phyloP scores from a whole-genome alignment of 768 basidiomycete genomes.

The Suillus sp. region DNA sequence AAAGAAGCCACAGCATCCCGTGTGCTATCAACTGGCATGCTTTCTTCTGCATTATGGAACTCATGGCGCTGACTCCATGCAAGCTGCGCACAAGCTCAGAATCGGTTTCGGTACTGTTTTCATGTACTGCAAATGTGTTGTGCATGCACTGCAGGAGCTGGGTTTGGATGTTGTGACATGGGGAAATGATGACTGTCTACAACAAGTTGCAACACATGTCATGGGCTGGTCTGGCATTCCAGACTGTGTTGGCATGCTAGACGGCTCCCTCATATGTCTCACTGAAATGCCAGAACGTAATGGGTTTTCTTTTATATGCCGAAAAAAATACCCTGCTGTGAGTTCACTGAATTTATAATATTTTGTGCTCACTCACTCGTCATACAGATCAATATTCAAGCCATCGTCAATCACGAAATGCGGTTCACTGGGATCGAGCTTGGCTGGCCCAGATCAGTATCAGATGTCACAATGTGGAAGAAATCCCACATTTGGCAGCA shows the following conservation, averaged over 20 bases:
- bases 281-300: conserved; percentile 18
- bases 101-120: conserved; percentile 27
- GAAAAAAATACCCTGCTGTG: too few relatives aligned
- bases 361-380: too few relatives aligned
- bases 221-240: conserved; percentile 18
- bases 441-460: too few relatives aligned
- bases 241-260: conserved; percentile 26
- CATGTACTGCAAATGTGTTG: conserved; percentile 22
- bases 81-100: conserved; percentile 21
- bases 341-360: too few relatives aligned
- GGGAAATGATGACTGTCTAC: too few relatives aligned
- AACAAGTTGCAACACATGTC: too few relatives aligned
- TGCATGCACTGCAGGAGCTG: background rate
- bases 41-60: conserved; percentile 27
- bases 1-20: conserved; percentile 25
- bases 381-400: too few relatives aligned
- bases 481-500: too few relatives aligned
- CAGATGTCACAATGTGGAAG: too few relatives aligned
- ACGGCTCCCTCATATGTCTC: conserved; percentile 24
- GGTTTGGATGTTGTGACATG: too few relatives aligned
- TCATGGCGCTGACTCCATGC: conserved; percentile 17
- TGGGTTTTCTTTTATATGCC: conserved; percentile 6
- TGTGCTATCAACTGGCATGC: conserved; percentile 23
- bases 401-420: too few relatives aligned
- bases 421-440: too few relatives aligned